Evolutionary conservation across 108 stramenopile species (phyloP).

Genomic region (Cyclotella choctawhatcheeana): DNA sequence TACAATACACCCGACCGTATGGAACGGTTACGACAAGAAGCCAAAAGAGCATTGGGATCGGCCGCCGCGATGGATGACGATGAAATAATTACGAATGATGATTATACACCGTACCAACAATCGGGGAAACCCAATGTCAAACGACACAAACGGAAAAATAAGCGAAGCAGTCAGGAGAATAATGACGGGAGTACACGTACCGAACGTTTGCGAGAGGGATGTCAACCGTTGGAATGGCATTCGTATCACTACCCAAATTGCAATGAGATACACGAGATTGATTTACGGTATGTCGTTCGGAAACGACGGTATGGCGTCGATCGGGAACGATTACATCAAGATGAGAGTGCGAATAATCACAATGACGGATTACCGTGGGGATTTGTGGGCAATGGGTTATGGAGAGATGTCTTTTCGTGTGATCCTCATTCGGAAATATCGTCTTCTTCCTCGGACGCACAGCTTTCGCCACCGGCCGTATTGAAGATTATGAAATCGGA

Average conservation of each 20-base stretch:
- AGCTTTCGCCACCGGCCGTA: constrained; percentile 46
- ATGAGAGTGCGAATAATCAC: constrained; percentile 4
- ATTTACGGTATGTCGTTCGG: constrained; percentile 46
- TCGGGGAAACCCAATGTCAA: constrained; percentile 31
- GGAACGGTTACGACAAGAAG: constrained; percentile 37
- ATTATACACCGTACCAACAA: no score
- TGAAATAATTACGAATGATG: no score
- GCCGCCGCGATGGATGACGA: constrained; percentile 32
- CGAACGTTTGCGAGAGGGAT: constrained; percentile 42
- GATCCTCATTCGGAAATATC: constrained; percentile 47
- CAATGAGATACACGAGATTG: constrained; percentile 79
- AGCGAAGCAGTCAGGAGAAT: background rate
- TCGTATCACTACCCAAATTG: constrained; percentile 65
- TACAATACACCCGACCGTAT: constrained; percentile 13
- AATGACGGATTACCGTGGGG: constrained; percentile 37
- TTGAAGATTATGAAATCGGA: constrained; percentile 82
- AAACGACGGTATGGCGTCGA: background rate
- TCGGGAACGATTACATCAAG: background rate
- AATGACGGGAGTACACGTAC: constrained; percentile 10
- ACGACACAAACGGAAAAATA: constrained; percentile 9
- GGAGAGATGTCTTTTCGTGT: constrained; percentile 73
- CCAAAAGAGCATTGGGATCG: constrained; percentile 35
- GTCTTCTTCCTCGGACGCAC: background rate
- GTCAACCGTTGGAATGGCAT: constrained; percentile 64
- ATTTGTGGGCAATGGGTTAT: constrained; percentile 70